Conservation (phyloP, 208 protist species). For the Trypanosoma theileri region DNA sequence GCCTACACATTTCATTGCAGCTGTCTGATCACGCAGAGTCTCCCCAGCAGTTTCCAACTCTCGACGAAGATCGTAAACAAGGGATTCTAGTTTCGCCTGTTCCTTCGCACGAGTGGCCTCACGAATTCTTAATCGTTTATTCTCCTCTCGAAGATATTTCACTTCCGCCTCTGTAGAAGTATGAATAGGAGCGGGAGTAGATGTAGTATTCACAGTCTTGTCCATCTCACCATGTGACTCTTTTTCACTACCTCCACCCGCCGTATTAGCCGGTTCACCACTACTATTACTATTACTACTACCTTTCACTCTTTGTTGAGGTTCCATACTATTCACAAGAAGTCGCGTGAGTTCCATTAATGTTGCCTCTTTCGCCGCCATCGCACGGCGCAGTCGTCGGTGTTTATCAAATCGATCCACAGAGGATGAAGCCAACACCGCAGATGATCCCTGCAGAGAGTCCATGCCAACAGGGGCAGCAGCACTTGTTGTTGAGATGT, state of each 20-base stretch:
- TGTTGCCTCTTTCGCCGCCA: constrained; percentile 24
- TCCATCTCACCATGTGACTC: neutral
- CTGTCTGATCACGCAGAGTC: constrained; percentile 59
- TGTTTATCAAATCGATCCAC: constrained; percentile 19
- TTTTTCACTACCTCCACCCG: neutral
- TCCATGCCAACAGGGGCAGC: too few species aligned
- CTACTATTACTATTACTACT: neutral
- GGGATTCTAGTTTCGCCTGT: constrained; percentile 29
- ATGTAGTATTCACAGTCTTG: neutral
- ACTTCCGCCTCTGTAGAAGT: constrained; percentile 50
- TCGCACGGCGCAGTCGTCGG: constrained; percentile 20
- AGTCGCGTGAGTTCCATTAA: constrained; percentile 14
- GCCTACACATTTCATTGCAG: constrained; percentile 42
- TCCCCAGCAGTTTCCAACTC: constrained; percentile 58
- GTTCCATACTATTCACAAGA: neutral
- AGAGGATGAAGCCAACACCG: neutral
- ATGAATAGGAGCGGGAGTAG: constrained; percentile 4
- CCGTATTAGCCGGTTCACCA: neutral
- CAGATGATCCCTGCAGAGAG: neutral
- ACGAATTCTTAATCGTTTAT: constrained; percentile 44
- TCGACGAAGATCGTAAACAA: constrained; percentile 48
- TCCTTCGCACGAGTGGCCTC: constrained; percentile 35
- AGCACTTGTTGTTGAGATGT: too few species aligned
- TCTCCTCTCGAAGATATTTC: constrained; percentile 43
- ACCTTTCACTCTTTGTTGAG: neutral